These are phyloP conservation scores for Ogataea degrootiae DNA, from an alignment of 805 yeast species.

Conservation along the genomic window DNA sequence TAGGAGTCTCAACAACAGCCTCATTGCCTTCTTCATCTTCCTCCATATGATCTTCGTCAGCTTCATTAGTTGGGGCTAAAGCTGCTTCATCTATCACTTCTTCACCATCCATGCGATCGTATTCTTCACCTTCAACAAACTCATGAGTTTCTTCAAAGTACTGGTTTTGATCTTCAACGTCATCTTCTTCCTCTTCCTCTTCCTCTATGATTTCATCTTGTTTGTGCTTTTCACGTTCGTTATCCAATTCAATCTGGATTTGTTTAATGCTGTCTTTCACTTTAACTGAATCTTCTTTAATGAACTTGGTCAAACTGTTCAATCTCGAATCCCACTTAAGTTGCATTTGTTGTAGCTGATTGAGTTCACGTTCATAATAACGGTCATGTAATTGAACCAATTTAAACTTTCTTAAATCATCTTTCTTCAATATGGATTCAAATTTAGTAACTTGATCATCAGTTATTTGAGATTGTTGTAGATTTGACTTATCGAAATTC, in stretches of 20 bases:
- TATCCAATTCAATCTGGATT: constrained; percentile 9
- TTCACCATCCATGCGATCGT: too few relatives aligned
- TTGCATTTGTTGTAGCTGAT: constrained; percentile 17
- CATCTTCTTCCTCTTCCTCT: constrained; percentile 12
- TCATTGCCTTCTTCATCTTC: constrained; percentile 6
- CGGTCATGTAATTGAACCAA: constrained; percentile 25
- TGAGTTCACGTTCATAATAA: constrained; percentile 21
- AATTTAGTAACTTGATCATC: constrained; percentile 17
- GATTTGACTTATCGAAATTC: constrained; percentile 9
- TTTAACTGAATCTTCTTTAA: constrained; percentile 16
- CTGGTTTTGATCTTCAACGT: constrained; percentile 8
- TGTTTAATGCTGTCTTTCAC: constrained; percentile 10
- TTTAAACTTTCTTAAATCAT: constrained; percentile 23
- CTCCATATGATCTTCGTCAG: constrained; percentile 5
- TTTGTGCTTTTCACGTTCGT: constrained; percentile 11
- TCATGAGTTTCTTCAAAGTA: not conserved
- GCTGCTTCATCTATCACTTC: too few relatives aligned
- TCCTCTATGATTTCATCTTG: constrained; percentile 12
- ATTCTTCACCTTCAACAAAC: not conserved
- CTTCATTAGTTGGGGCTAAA: not conserved
- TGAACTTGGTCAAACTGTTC: constrained; percentile 16
- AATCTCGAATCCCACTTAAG: constrained; percentile 27
- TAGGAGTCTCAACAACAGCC: not conserved
- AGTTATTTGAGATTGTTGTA: constrained; percentile 10
- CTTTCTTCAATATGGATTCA: constrained; percentile 15